Evolutionary conservation across 176 grass and related monocot species (phyloP).

Genomic region (Paspalum vaginatum): DNA sequence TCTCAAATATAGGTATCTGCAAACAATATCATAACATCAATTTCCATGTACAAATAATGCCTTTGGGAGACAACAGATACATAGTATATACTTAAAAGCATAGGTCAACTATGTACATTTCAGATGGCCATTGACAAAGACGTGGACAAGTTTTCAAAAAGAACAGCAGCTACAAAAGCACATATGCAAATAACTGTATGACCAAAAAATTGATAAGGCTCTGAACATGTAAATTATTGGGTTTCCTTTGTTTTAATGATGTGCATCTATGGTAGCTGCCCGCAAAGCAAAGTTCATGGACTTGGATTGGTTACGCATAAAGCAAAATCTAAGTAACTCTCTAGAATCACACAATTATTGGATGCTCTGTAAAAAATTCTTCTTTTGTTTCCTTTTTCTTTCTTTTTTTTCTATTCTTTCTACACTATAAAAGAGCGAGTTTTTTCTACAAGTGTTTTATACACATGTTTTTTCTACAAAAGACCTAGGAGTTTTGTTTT

Average conservation of each 20-base stretch:
- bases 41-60: neutral
- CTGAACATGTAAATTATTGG: too few species aligned
- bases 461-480: too few species aligned
- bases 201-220: neutral
- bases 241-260: neutral
- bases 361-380: neutral
- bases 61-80: neutral
- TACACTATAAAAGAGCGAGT: too few species aligned
- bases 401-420: too few species aligned
- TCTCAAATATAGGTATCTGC: slow-evolving; percentile 97
- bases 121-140: neutral
- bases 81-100: slow-evolving; percentile 1
- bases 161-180: neutral
- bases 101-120: neutral
- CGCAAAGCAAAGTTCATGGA: neutral
- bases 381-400: neutral
- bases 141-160: neutral
- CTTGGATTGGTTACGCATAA: neutral
- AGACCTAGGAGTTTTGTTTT: neutral
- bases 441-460: too few species aligned
- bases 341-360: neutral
- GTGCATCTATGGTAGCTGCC: neutral
- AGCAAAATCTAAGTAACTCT: neutral
- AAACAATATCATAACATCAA: slow-evolving; percentile 34
- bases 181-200: neutral